These are phyloP conservation scores for Starmera dryadoides DNA, from an alignment of 805 yeast genomes.

Conservation along the genomic window DNA sequence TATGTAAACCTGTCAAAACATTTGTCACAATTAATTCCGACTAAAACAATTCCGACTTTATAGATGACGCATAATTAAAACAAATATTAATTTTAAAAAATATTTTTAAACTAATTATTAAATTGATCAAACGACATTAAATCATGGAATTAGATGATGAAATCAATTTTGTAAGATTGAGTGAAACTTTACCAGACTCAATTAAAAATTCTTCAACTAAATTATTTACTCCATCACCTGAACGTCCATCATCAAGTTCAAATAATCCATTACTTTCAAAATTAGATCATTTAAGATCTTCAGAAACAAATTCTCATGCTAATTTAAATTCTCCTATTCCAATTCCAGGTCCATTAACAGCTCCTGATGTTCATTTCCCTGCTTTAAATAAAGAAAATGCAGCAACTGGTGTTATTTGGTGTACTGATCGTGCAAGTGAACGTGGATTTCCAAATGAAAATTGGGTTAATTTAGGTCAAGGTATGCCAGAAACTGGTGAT, in stretches of 20 bases:
- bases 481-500: slow-evolving; percentile 59
- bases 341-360: slow-evolving; percentile 37
- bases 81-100: no score
- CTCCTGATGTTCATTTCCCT: slow-evolving; percentile 42
- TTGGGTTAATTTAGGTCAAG: slow-evolving; percentile 61
- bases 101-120: no score
- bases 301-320: background rate
- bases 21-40: no score
- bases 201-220: slow-evolving; percentile 18
- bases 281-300: slow-evolving; percentile 1
- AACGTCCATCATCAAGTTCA: slow-evolving; percentile 2
- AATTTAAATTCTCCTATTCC: slow-evolving; percentile 38
- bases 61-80: no score
- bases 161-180: slow-evolving; percentile 16
- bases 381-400: slow-evolving; percentile 53
- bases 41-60: no score
- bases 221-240: slow-evolving; percentile 9
- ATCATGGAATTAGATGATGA: slow-evolving; percentile 1
- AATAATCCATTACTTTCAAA: slow-evolving; percentile 1
- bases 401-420: slow-evolving; percentile 60
- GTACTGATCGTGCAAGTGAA: slow-evolving; percentile 52
- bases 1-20: no score
- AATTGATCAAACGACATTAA: no score
- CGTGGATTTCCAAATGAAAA: slow-evolving; percentile 38
- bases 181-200: slow-evolving; percentile 19